Evolutionary conservation across 1,284 basidiomycete genomes (phyloP).

Genomic region (Rhodofomes roseus): DNA sequence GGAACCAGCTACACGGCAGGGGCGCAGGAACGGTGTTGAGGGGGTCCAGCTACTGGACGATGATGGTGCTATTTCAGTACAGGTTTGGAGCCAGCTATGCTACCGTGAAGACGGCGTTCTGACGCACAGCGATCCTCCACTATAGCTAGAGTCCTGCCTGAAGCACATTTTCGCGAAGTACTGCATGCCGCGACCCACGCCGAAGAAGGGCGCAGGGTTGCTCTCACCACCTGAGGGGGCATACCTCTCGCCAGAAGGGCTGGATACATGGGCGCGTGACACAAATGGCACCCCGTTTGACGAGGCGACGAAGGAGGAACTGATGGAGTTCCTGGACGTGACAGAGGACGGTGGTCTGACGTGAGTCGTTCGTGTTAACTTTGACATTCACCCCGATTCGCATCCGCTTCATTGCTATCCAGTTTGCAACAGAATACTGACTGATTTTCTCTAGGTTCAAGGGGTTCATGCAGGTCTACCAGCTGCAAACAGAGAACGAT

Average conservation of each 20-base stretch:
- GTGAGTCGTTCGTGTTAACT: conserved; percentile 39
- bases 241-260: conserved; percentile 50
- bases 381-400: neutral
- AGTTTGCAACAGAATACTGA: neutral
- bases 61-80: conserved; percentile 60
- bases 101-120: neutral
- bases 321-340: conserved; percentile 70
- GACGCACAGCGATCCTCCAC: neutral
- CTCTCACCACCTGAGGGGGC: conserved; percentile 54
- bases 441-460: conserved; percentile 46
- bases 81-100: conserved; percentile 37
- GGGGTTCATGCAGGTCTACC: conserved; percentile 77
- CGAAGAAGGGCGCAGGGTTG: conserved; percentile 24
- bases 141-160: conserved; percentile 58
- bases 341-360: conserved; percentile 70
- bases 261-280: conserved; percentile 72
- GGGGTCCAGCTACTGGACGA: conserved; percentile 54
- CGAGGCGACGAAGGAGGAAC: conserved; percentile 71
- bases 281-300: conserved; percentile 75
- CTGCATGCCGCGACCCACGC: conserved; percentile 46
- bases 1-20: conserved; percentile 56
- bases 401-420: neutral
- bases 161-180: conserved; percentile 74
- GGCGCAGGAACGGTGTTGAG: conserved; percentile 44
- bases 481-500: conserved; percentile 76